Base-by-base conservation (phyloP, 148 eudicot genomes). In the Polygonum aviculare region DNA sequence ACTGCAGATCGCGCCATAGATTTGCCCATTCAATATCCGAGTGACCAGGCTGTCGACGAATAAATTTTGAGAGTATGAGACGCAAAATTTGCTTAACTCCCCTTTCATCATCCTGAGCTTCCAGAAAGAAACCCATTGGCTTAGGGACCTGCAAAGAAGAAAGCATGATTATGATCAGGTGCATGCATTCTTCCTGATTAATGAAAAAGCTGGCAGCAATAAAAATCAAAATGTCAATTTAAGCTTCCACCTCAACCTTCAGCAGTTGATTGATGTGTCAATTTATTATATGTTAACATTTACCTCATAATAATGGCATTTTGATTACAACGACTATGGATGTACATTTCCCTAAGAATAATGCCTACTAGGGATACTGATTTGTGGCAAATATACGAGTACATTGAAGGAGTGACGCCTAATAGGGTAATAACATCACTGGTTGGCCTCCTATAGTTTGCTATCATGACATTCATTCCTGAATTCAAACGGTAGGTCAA, bases 31-130 rank as follows among this genome's bases (percentile, higher is more conserved):
- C 99, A 80, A 86, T 87, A 82, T 95, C 99, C 14, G 88, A 83
- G 77, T 83, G 90, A 52, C 88, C 87, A 8, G 94, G 89, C 77
- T 91, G 96, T 65, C 87, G 81, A 52, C 99, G 94, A 77, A 89
- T 83, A 83, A 93, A 93, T 81, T 95, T 95, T 38, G 99, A 95
- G 47, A 95, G 94, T 49, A 95, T 79, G 71, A 95, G 97, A 62
- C 99, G 99, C 74, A 95, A 81, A 77, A 93, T 89, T 79, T 95
- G 99, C 74, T 93, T 95, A 9, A 93, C 99, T 82, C 91, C 91
- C 84, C 93, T 93, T 63, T 81, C 94, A 84, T 95, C 97, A 47
- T 77, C 79, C 73, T 79, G 87, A 73, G 91, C 90, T 81, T 89
- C 91, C 77, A 85, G 73, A 84, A 95, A 86, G 78, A 88, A 93